Base-by-base conservation (phyloP, 768 basidiomycete genomes). In the Lanmaoa rubissima region DNA sequence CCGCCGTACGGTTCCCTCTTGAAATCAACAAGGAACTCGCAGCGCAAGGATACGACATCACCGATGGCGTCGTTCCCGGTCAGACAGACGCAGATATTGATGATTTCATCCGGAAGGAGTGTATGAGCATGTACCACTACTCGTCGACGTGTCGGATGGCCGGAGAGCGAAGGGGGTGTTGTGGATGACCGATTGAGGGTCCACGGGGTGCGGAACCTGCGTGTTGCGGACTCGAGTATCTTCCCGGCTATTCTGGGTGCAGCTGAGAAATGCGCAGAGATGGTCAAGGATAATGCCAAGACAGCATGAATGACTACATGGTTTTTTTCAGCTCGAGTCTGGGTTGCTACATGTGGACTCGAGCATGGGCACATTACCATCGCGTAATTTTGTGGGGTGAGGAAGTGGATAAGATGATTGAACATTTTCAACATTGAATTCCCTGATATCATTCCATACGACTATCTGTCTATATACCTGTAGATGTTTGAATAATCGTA, bases 161-260 rank as follows among this genome's bases (percentile, higher is more conserved):
- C 39, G 4, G 57, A 53, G 51, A 43, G 13, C 11, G 42, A 58
- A 19, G 50, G 39, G 3, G 80, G 81, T 36, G 78, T 36, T 24
- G 16, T 48, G 48, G 48, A 79, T 61, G 75, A 76, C 48, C 63
- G 72, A 28, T 61, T 79, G 16, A 61, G 70, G 17, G 82, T 83
- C 2, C 75, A 82, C 63, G 81, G 82, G 10, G 66, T 79, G 4
- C 38, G 52, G 19, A 74, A 75, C 48, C 59, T 82, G 42, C 70
- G 80, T 44, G 73, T 78, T 38, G 69, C 69, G 26, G 76, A 76
- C 49, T 60, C 64, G 5, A 67, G 62, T 46, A 53, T 71, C 9
- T 70, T 74, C 35, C 76, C 76, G 2, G 35, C 50, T 2, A 65
- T 75, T 34, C 56, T 68, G 5, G 65, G 68, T 8, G 54, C 68